These are phyloP conservation scores for Simmondsia chinensis DNA, from an alignment of 148 eudicot species.

Conservation along the genomic window DNA sequence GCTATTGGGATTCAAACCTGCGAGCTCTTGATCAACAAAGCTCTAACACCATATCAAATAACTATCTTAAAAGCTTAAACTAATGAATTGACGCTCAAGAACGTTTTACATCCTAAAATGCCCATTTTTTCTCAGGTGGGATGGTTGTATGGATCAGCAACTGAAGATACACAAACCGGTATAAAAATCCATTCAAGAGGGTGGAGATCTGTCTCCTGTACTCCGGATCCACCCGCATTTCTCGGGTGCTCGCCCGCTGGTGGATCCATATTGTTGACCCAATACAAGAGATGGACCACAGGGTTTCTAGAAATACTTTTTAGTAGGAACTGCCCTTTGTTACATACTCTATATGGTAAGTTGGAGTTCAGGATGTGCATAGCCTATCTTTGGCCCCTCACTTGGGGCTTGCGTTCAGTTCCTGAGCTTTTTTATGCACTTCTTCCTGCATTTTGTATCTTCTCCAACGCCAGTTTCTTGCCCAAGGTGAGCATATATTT, in stretches of 20 bases:
- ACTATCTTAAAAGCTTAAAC: too few species aligned
- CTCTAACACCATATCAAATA: too few species aligned
- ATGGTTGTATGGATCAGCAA: conserved; percentile 26
- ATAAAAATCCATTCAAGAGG: conserved; percentile 22
- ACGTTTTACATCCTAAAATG: too few species aligned
- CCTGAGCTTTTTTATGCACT: conserved; percentile 22
- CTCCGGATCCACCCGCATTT: conserved; percentile 16
- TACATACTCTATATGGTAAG: conserved; percentile 2
- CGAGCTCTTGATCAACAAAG: too few species aligned
- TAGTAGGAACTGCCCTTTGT: conserved; percentile 10
- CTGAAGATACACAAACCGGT: conserved; percentile 27
- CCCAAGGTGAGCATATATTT: conserved; percentile 30
- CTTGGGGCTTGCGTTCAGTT: conserved; percentile 22
- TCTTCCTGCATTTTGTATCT: conserved; percentile 26
- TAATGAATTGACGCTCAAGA: too few species aligned
- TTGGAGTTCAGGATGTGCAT: conserved; percentile 18
- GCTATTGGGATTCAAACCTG: too few species aligned
- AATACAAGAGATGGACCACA: conserved; percentile 30
- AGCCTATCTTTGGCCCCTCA: conserved; percentile 12
- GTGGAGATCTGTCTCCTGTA: conserved; percentile 10
- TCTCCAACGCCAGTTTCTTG: conserved; percentile 16
- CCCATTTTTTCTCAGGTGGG: too few species aligned
- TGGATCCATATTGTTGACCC: conserved; percentile 15
- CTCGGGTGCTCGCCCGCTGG: conserved; percentile 20
- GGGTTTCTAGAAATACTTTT: conserved; percentile 21